phyloP scores from a whole-genome alignment of 2,329 filamentous ascomycete genomes.

The Paraphaeosphaeria minitans region DNA sequence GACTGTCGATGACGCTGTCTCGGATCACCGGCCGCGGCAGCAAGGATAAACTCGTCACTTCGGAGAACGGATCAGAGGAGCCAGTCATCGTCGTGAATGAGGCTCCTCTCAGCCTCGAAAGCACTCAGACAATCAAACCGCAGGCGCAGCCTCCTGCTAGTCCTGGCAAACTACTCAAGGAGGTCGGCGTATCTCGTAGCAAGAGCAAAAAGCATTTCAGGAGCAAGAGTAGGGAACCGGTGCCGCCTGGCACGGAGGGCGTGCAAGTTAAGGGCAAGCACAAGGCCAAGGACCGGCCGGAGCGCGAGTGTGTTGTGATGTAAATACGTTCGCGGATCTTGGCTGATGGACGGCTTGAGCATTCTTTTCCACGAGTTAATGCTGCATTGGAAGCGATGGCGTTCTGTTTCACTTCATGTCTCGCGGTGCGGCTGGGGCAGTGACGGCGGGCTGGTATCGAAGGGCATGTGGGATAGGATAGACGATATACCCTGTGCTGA shows the following conservation, averaged over 20 bases:
- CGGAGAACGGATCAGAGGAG: constrained; percentile 30
- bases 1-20: constrained; percentile 51
- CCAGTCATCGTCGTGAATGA: constrained; percentile 36
- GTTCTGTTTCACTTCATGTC: not conserved
- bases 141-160: constrained; percentile 9
- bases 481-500: constrained; percentile 30
- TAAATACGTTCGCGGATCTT: constrained; percentile 20
- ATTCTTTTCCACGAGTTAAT: not conserved
- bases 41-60: constrained; percentile 46
- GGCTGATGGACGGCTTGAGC: not conserved
- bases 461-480: constrained; percentile 16
- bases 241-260: constrained; percentile 21
- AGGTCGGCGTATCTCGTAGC: constrained; percentile 26
- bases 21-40: constrained; percentile 49
- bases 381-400: constrained; percentile 9
- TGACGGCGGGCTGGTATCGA: not conserved
- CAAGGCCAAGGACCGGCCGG: constrained; percentile 43
- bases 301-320: constrained; percentile 54
- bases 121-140: constrained; percentile 15
- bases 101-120: constrained; percentile 22
- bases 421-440: not conserved
- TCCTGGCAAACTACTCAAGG: constrained; percentile 32
- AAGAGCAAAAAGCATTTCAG: constrained; percentile 42
- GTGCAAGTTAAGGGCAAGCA: constrained; percentile 31
- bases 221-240: constrained; percentile 49